Conservation (phyloP, 352 stramenopile species). For the Ophiocytium majus region DNA sequence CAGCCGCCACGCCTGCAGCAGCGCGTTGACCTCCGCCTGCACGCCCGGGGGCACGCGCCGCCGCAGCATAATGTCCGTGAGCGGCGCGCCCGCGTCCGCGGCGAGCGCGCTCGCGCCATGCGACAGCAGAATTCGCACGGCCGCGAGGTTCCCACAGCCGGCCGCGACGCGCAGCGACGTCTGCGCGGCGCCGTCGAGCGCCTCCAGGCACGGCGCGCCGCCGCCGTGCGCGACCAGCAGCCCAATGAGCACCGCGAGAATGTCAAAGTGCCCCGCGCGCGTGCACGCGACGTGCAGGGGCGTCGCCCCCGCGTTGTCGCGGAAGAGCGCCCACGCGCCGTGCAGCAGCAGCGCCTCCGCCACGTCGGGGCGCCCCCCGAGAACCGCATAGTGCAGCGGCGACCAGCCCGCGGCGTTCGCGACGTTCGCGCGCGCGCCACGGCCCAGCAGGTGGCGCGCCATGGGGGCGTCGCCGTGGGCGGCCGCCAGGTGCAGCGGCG, state of each 20-base stretch:
- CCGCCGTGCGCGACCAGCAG: background rate
- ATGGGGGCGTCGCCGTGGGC: conserved; percentile 39
- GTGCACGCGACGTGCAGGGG: conserved; percentile 48
- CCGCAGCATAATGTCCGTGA: conserved; percentile 5
- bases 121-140: conserved; percentile 1
- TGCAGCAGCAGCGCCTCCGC: conserved; percentile 38
- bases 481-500: conserved; percentile 45
- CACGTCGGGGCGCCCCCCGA: conserved; percentile 29
- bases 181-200: background rate
- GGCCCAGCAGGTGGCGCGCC: conserved; percentile 31
- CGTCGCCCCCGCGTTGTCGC: conserved; percentile 43
- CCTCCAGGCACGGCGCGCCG: background rate
- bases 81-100: background rate
- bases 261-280: conserved; percentile 25
- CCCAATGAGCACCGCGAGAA: background rate
- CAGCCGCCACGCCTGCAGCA: background rate
- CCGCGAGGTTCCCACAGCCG: background rate
- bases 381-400: conserved; percentile 44
- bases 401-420: conserved; percentile 46
- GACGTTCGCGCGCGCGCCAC: conserved; percentile 41
- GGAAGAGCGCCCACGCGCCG: conserved; percentile 40
- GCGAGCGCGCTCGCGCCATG: background rate
- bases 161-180: conserved; percentile 5
- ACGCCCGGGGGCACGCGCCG: background rate
- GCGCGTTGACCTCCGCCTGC: background rate